Conservation (phyloP, 768 basidiomycete species). For the Leccinellum luteum region DNA sequence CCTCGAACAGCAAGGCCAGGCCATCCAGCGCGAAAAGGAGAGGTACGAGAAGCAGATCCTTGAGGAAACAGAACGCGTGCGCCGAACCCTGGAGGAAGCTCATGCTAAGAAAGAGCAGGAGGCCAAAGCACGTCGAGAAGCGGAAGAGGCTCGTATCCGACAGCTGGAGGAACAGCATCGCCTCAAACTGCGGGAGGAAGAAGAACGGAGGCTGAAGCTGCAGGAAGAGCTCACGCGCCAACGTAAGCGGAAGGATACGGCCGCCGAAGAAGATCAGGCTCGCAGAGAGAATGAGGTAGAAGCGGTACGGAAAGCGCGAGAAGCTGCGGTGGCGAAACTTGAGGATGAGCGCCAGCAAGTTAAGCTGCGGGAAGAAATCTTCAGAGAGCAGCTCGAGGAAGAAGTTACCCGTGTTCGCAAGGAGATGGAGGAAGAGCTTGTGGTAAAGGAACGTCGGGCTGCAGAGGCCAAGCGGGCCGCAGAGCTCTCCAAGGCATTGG, state of each 20-base stretch:
- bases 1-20: slow-evolving; percentile 23
- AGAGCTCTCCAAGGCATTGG: slow-evolving; percentile 26
- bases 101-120: slow-evolving; percentile 27
- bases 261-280: slow-evolving; percentile 14
- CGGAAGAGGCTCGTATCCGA: slow-evolving; percentile 26
- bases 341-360: slow-evolving; percentile 28
- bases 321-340: slow-evolving; percentile 22
- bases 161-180: slow-evolving; percentile 28
- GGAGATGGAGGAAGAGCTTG: slow-evolving; percentile 21
- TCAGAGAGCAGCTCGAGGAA: slow-evolving; percentile 25
- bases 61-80: slow-evolving; percentile 28
- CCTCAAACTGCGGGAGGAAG: slow-evolving; percentile 29
- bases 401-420: slow-evolving; percentile 25
- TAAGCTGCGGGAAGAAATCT: slow-evolving; percentile 22
- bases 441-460: slow-evolving; percentile 22
- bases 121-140: slow-evolving; percentile 12
- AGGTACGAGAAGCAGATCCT: slow-evolving; percentile 20
- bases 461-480: slow-evolving; percentile 28
- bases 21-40: slow-evolving; percentile 26
- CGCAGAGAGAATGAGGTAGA: slow-evolving; percentile 24
- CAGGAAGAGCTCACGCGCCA: slow-evolving; percentile 28
- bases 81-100: slow-evolving; percentile 23
- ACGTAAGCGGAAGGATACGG: slow-evolving; percentile 17
- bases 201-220: slow-evolving; percentile 21
- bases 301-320: slow-evolving; percentile 9